Base-by-base conservation (phyloP, 106 monocot genomes). In the Apostasia ramifera region DNA sequence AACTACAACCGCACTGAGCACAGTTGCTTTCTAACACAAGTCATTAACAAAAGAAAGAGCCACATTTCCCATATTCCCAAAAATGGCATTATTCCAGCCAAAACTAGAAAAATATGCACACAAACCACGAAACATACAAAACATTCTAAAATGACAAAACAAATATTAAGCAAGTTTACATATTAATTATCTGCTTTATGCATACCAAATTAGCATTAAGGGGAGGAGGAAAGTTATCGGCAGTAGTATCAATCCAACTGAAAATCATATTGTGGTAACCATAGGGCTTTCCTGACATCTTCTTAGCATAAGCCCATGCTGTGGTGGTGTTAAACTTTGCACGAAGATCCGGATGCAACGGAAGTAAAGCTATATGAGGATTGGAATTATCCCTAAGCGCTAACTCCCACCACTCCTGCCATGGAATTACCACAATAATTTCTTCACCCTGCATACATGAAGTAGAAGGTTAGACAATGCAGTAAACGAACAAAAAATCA, bases 201-300 rank as follows among this genome's bases (percentile, higher is more conserved):
- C 44, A 54, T 86, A 95, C 95, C 95, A 95, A 79, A 71, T 95
- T 88, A 55, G 92, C 73, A 84, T 95, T 92, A 47, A 95, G 79
- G 57, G 95, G 95, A 1, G 91, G 95, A 46, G 92, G 95, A 73
- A 82, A 95, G 61, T 95, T 95, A 1, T 95, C 92, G 39, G 77
- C 69, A 49, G 92, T 54, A 13, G 95, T 95, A 70, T 95, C 95
- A 68, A 95, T 95, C 95, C 91, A 95, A 75, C 95, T 95, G 70
- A 95, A 95, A 82, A 95, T 95, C 95, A 95, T 95, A 73, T 95
- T 95, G 73, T 95, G 95, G 70, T 92, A 95, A 0, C 95, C 91
- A 77, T 92, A 92, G 2, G 95, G 92, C 54, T 89, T 92, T 63
- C 95, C 92, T 26, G 70, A 48, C 95, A 95, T 95, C 76, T 89